These are phyloP conservation scores for Tuber borchii DNA, from an alignment of 495 filamentous ascomycete genomes.

Conservation along the genomic window DNA sequence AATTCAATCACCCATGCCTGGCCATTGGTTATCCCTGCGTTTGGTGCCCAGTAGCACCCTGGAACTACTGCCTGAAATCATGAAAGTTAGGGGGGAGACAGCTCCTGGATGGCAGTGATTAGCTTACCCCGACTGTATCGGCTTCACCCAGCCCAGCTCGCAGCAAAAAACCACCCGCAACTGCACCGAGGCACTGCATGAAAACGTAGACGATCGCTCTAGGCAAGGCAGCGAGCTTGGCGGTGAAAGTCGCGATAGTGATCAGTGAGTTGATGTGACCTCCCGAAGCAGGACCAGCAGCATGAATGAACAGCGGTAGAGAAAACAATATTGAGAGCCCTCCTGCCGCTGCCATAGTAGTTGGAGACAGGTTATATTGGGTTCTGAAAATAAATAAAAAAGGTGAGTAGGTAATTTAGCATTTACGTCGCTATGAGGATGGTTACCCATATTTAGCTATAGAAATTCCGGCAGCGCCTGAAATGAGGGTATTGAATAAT, in stretches of 20 bases:
- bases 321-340: neutral
- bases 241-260: conserved; percentile 16
- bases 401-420: neutral
- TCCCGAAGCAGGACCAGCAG: conserved; percentile 16
- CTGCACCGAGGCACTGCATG: conserved; percentile 6
- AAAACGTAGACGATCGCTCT: conserved; percentile 8
- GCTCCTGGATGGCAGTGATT: neutral
- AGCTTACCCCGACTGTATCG: neutral
- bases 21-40: conserved; percentile 9
- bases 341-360: conserved; percentile 4
- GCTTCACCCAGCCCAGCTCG: conserved; percentile 5
- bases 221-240: conserved; percentile 6
- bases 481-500: conserved; percentile 13
- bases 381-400: conserved; percentile 1
- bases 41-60: conserved; percentile 18
- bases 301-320: conserved; percentile 20
- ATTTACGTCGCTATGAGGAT: neutral
- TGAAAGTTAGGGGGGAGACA: neutral
- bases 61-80: conserved; percentile 14
- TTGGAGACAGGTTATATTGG: neutral
- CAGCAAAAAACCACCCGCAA: conserved; percentile 4
- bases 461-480: conserved; percentile 8
- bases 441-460: conserved; percentile 13
- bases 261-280: conserved; percentile 24
- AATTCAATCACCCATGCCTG: conserved; percentile 48